Percentiles rank a stretch among this genome's conserved stretches.
phyloP scores from a whole-genome alignment of 2,329 filamentous ascomycete genomes.

The Ophiostoma tasmaniense region DNA sequence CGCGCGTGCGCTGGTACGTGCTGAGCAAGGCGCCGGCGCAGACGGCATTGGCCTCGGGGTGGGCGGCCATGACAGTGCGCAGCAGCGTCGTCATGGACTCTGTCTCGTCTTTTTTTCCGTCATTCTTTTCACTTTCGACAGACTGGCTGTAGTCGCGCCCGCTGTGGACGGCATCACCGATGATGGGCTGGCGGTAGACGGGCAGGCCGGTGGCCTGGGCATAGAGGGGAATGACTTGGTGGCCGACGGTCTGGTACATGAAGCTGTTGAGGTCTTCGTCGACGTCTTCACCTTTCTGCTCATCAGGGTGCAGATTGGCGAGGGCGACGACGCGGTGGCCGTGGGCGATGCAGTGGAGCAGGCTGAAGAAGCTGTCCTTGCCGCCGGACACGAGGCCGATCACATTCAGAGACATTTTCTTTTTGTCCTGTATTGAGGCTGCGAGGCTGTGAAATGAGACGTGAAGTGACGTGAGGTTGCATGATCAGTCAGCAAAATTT shows the following conservation, averaged over 20 bases:
- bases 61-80: conserved; percentile 51
- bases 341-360: conserved; percentile 81
- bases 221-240: conserved; percentile 79
- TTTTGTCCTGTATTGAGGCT: background rate
- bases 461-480: background rate
- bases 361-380: conserved; percentile 92
- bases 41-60: conserved; percentile 78
- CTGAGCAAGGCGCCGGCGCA: conserved; percentile 88
- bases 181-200: conserved; percentile 72
- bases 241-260: conserved; percentile 99
- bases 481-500: background rate
- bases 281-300: conserved; percentile 25
- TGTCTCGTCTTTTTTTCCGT: conserved; percentile 58
- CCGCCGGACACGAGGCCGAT: conserved; percentile 92
- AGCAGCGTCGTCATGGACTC: conserved; percentile 77
- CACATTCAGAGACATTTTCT: conserved; percentile 50
- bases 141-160: conserved; percentile 56
- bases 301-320: conserved; percentile 69
- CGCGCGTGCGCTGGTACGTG: conserved; percentile 91
- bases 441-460: background rate
- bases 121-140: too few relatives aligned
- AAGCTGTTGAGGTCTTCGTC: conserved; percentile 80
- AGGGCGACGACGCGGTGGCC: conserved; percentile 80
- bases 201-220: conserved; percentile 69
- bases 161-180: conserved; percentile 60